phyloP scores from a whole-genome alignment of 495 filamentous ascomycete species.

The Penicillium lividum region DNA sequence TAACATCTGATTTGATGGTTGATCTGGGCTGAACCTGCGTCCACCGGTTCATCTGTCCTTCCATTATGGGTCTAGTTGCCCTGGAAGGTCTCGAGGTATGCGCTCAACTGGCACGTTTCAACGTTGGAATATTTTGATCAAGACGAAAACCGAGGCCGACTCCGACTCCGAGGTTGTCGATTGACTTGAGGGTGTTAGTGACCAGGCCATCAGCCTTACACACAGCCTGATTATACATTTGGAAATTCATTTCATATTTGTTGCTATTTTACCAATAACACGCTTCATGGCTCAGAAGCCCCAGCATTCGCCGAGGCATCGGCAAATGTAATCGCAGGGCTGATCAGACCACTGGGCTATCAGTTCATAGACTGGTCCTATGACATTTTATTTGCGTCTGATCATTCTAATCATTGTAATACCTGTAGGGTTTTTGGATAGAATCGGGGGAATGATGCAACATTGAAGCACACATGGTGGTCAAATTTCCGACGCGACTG shows the following conservation, averaged over 20 bases:
- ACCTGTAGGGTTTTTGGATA: not conserved
- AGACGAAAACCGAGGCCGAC: constrained; percentile 18
- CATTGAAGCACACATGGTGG: not conserved
- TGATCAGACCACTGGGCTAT: not conserved
- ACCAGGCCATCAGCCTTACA: not conserved
- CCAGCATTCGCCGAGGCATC: no score
- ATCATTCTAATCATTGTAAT: not conserved
- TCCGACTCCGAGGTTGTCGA: constrained; percentile 22
- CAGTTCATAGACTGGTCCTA: not conserved
- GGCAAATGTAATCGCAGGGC: no score
- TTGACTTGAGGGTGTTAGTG: not conserved
- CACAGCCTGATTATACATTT: not conserved
- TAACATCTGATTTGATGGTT: not conserved
- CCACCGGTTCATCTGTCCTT: not conserved
- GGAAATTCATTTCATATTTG: not conserved
- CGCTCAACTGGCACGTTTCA: not conserved
- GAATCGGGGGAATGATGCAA: not conserved
- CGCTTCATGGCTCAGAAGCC: no score
- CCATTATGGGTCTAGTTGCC: not conserved
- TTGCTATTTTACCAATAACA: no score
- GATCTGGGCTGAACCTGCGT: constrained; percentile 5
- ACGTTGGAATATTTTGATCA: not conserved
- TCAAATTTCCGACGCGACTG: not conserved
- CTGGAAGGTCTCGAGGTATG: not conserved
- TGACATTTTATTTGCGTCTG: not conserved